Evolutionary conservation across 2,329 filamentous ascomycete genomes (phyloP), one percentile per base, ranked within the genome.

Genomic region (Colletotrichum magnum): DNA sequence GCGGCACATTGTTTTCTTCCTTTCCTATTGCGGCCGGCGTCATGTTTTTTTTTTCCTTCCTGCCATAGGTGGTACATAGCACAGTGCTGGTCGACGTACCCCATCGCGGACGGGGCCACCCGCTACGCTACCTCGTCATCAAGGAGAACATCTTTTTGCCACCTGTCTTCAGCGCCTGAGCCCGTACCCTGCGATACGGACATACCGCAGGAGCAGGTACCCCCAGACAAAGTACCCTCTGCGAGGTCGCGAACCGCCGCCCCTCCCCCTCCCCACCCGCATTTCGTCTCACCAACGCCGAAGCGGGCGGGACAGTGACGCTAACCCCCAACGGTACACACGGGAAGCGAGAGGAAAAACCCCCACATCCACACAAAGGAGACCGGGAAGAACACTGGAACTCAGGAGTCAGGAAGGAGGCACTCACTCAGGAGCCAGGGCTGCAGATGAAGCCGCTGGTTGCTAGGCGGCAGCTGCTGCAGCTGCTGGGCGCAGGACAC

Each of bases 1-100:
- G 66, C 56, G 66, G 66, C 50, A 60, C 43, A 53, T 39, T 69
- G 63, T 52, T 69, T 60, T 69, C 58, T 69, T 57, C 54, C 56
- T 69, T 69, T 66, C 66, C 66, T 66, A 69, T 56, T 66, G 62
- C 66, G 62, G 66, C 56, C 13, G 7, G 32, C 32, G 32, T 36
- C 32, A 36, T 36, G 10, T 36, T 36, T 10, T 36, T 10, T 36
- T 36, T 36, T 36, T 36, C 24, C 24, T 24, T 21, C 48, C 18
- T 24, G 21, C 21, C 21, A 24, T 24, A 24, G 21, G 21, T 24
- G 21, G 21, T 24, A 24, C 21, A 24, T 24, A n/a, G 13, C 64
- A 64, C 64, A 57, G 64, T 67, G 51, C 21, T 7, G 7, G 45
- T 2, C 10, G 41, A 60, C 28, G 47, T 60, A 32, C 32, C 47